Conservation (phyloP, 2,329 filamentous ascomycete species). For the Bimuria novae-zelandiae region DNA sequence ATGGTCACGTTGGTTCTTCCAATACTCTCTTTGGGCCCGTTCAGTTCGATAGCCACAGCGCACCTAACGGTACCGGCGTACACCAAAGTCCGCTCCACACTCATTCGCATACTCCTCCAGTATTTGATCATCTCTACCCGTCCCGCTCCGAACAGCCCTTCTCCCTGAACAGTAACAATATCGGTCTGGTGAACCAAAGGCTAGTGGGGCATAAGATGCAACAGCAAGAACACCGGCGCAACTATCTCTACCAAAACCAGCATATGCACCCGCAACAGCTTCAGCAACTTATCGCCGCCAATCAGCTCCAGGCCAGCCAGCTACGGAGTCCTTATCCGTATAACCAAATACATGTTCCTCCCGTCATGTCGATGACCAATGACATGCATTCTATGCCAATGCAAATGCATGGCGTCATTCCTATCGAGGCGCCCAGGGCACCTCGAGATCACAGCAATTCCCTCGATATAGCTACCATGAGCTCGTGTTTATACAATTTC, state of each 20-base stretch:
- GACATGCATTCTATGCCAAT: slow-evolving; percentile 36
- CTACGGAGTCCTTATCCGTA: slow-evolving; percentile 41
- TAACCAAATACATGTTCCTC: slow-evolving; percentile 43
- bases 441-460: slow-evolving; percentile 59
- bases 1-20: slow-evolving; percentile 34
- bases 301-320: slow-evolving; percentile 43
- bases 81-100: slow-evolving; percentile 55
- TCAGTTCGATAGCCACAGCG: slow-evolving; percentile 44
- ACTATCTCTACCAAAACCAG: slow-evolving; percentile 37
- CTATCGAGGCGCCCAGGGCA: slow-evolving; percentile 48
- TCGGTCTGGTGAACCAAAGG: slow-evolving; percentile 54
- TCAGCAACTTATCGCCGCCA: slow-evolving; percentile 42
- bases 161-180: slow-evolving; percentile 49
- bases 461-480: slow-evolving; percentile 63
- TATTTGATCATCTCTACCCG: slow-evolving; percentile 50
- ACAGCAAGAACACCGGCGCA: slow-evolving; percentile 43
- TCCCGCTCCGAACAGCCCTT: slow-evolving; percentile 49
- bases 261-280: slow-evolving; percentile 40
- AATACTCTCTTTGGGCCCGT: slow-evolving; percentile 45
- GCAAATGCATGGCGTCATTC: slow-evolving; percentile 41
- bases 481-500: slow-evolving; percentile 78
- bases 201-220: slow-evolving; percentile 55
- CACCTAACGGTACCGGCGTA: slow-evolving; percentile 50
- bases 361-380: slow-evolving; percentile 42
- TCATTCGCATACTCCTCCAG: slow-evolving; percentile 50